These are phyloP conservation scores for Physaria fendleri DNA, from an alignment of 345 rosid genomes.

Conservation along the genomic window DNA sequence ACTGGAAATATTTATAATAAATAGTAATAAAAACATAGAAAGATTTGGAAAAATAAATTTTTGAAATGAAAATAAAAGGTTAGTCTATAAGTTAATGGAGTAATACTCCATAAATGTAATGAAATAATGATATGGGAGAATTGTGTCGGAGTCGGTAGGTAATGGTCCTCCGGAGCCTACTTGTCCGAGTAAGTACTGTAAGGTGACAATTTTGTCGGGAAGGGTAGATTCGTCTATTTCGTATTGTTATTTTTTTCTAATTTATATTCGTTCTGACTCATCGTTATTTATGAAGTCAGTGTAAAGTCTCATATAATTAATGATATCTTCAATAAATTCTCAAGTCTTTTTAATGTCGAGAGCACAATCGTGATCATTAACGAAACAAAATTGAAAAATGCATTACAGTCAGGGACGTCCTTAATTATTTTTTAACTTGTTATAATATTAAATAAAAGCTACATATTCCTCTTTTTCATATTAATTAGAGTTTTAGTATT, in stretches of 20 bases:
- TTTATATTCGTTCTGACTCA: neutral
- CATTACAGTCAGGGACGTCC: no score
- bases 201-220: conserved; percentile 24
- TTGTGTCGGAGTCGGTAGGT: conserved; percentile 25
- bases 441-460: no score
- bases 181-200: conserved; percentile 23
- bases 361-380: conserved; percentile 2
- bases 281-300: conserved; percentile 12
- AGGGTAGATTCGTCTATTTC: neutral
- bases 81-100: no score
- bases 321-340: neutral
- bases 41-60: no score
- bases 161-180: conserved; percentile 21
- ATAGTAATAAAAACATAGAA: no score
- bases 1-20: no score
- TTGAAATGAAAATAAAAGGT: neutral
- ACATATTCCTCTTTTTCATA: no score
- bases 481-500: no score
- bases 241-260: neutral
- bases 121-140: conserved; percentile 1
- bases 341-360: neutral
- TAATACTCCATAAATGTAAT: no score
- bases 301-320: neutral
- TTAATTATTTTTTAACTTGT: no score
- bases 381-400: neutral